Base-by-base conservation (phyloP, 495 filamentous ascomycete genomes). In the Penicillium alfredii region DNA sequence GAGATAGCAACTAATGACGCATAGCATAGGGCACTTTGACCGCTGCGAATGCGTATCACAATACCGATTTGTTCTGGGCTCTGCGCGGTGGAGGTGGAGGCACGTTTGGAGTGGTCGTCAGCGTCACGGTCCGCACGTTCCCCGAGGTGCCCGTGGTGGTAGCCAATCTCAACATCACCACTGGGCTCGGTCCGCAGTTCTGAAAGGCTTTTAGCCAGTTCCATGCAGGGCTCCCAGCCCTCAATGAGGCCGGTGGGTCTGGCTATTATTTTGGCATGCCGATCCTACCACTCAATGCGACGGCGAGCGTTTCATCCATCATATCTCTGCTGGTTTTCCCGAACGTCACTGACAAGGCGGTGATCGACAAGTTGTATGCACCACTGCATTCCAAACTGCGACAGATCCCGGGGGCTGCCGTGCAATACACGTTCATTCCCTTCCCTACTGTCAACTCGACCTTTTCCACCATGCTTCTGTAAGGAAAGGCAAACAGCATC, bases 11-110 rank as follows among this genome's bases (percentile, higher is more conserved):
- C 36, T 35, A 27, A 51, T 18, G 10, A 31, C 9, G 6, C 17
- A n/a, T 18, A 21, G 19, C 17, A n/a, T 19, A 49, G 53, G 48
- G 49, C 13, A 23, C 40, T 2, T 14, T 73, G 4, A 62, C 76
- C 15, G 63, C 53, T 6, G 66, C 66, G 4, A 67, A 61, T 22
- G 51, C 51, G 8, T 45, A 48, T 13, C 49, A 62, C 16, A 72
- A 81, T 42, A 31, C 64, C 0, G 76, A 82, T 34, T 64, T 82
- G 2, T 84, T 81, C 61, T 82, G 67, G 39, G 69, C 69, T 3
- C 53, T 81, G 15, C 63, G 76, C 15, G 61, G 58, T 19, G 56
- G 58, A 3, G 60, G 60, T n/a, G 58, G 56, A 19, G 56, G 30
- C 36, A 75, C 70, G 12, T 78, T 72, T 44, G 74, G 73, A 3